Evolutionary conservation across 2,329 filamentous ascomycete genomes (phyloP).

Genomic region (Trichoderma atroviride): DNA sequence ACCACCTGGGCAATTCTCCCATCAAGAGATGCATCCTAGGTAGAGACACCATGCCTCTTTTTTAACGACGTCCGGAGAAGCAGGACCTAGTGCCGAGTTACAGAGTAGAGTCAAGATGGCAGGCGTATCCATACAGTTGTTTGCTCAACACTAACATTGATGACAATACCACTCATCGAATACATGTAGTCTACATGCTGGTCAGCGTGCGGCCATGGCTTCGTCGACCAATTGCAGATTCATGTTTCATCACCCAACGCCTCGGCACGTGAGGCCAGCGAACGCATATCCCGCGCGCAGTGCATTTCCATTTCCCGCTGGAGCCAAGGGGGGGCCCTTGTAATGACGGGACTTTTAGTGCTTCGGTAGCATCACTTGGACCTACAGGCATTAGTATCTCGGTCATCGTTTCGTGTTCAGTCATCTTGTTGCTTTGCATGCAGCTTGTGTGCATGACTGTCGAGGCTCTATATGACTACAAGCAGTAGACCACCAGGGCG

Average conservation of each 20-base stretch:
- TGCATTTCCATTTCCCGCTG: background rate
- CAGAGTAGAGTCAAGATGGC: background rate
- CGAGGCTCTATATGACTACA: background rate
- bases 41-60: background rate
- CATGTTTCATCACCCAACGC: slow-evolving; percentile 5
- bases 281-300: background rate
- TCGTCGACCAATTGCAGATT: background rate
- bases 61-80: slow-evolving; percentile 2
- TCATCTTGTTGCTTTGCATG: background rate
- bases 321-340: background rate
- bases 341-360: background rate
- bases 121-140: slow-evolving; percentile 1
- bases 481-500: background rate
- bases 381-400: background rate
- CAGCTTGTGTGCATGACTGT: background rate
- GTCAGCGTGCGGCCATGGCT: background rate
- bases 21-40: slow-evolving; percentile 9
- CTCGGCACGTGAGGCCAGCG: slow-evolving; percentile 6
- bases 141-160: background rate
- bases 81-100: slow-evolving; percentile 4
- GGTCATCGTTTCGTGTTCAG: background rate
- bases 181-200: too few relatives aligned
- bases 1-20: background rate
- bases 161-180: background rate
- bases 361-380: background rate